A percentile compares a stretch with the other conserved stretches of the same genome.
Evolutionary conservation across 441 rosid genomes (phyloP).

Genomic region (Jatropha multifida): DNA sequence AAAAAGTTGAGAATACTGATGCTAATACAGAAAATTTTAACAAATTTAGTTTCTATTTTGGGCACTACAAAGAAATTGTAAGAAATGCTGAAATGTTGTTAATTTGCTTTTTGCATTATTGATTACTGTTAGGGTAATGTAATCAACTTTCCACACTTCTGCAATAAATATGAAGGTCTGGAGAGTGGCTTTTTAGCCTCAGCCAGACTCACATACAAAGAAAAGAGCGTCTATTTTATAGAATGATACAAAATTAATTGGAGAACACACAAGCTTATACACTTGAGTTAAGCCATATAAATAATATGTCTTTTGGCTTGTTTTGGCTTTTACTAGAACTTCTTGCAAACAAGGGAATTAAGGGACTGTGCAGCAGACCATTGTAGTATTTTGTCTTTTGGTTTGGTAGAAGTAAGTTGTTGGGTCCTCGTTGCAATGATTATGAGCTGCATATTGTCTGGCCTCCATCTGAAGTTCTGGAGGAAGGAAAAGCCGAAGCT

Average conservation of each 20-base stretch:
- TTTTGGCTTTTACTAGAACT: slow-evolving; percentile 46
- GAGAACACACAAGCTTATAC: slow-evolving; percentile 10
- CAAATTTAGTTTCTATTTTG: not conserved
- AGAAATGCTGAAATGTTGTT: not conserved
- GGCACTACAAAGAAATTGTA: not conserved
- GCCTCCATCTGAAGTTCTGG: slow-evolving; percentile 36
- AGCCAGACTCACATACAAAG: not conserved
- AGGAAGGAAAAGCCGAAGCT: slow-evolving; percentile 33
- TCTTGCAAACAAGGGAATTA: slow-evolving; percentile 25
- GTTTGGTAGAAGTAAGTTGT: slow-evolving; percentile 50
- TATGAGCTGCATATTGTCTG: slow-evolving; percentile 40
- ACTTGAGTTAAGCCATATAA: slow-evolving; percentile 6
- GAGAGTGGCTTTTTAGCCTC: slow-evolving; percentile 11
- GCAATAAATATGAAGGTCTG: not conserved
- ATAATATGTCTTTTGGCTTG: slow-evolving; percentile 22
- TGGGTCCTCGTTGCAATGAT: slow-evolving; percentile 48
- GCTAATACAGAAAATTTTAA: not conserved
- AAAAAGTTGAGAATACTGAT: no score
- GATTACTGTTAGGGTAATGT: not conserved
- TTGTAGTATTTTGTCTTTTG: slow-evolving; percentile 31
- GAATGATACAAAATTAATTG: not conserved
- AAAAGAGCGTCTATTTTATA: not conserved
- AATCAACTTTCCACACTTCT: not conserved
- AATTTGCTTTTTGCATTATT: not conserved
- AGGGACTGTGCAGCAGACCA: slow-evolving; percentile 30